A percentile compares a stretch with the other conserved stretches of the same genome.
These are phyloP conservation scores for Casuarina equisetifolia DNA, from an alignment of 306 rosid species.

Conservation along the genomic window DNA sequence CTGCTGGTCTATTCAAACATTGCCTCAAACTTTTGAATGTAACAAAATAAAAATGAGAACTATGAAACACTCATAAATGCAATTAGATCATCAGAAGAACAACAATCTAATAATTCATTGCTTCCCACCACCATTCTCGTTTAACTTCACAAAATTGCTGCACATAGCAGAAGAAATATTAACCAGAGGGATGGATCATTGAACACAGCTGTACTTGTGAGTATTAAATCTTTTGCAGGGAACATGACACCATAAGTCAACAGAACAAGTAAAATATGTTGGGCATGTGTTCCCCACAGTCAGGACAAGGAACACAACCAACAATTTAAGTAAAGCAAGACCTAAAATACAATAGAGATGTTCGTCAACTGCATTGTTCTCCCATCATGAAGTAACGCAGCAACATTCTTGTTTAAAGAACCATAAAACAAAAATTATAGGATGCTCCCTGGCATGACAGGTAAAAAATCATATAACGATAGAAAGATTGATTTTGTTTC, in stretches of 20 bases:
- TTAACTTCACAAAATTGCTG: neutral
- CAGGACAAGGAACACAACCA: constrained; percentile 1
- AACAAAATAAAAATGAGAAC: neutral
- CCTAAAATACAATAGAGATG: constrained; percentile 2
- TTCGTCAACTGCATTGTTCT: constrained; percentile 10
- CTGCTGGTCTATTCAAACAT: neutral
- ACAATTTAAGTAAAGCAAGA: neutral
- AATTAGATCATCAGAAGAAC: neutral
- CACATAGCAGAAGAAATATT: neutral
- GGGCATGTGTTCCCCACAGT: constrained; percentile 1
- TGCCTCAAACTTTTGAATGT: neutral
- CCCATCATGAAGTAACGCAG: constrained; percentile 4
- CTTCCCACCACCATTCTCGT: neutral
- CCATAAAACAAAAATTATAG: neutral
- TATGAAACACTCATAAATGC: neutral
- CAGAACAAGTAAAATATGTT: neutral
- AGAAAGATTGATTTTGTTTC: neutral
- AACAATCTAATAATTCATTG: neutral
- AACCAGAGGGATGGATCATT: neutral
- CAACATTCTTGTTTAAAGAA: neutral
- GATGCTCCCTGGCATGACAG: neutral
- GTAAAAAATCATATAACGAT: constrained; percentile 8
- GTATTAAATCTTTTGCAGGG: constrained; percentile 3
- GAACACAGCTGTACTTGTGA: neutral
- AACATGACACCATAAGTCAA: neutral